These are phyloP conservation scores for Phalaenopsis aphrodite DNA, from an alignment of 106 monocot genomes.

Conservation along the genomic window DNA sequence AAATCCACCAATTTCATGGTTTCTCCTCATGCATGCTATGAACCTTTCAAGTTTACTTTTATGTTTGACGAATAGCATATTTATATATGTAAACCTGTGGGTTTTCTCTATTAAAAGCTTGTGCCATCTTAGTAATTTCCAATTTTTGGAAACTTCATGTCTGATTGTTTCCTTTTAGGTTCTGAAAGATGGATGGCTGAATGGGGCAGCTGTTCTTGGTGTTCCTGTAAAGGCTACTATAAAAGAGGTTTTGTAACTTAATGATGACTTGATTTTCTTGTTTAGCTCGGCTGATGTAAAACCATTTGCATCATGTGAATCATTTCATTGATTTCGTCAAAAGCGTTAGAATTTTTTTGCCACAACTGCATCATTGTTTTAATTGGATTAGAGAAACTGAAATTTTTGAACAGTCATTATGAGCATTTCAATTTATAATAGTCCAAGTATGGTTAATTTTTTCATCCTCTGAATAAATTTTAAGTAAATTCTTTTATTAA, in stretches of 20 bases:
- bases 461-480: not conserved
- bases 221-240: conserved; percentile 98
- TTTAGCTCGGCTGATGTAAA: not conserved
- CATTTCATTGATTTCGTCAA: not conserved
- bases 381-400: not conserved
- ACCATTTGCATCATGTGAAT: not conserved
- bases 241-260: conserved; percentile 61
- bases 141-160: not conserved
- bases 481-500: not conserved
- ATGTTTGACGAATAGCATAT: not conserved
- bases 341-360: not conserved
- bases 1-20: not conserved
- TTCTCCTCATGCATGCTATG: not conserved
- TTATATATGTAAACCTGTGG: not conserved
- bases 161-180: conserved; percentile 55
- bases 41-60: not conserved
- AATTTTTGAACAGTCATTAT: not conserved
- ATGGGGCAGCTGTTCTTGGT: conserved; percentile 98
- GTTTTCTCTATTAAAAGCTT: not conserved
- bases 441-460: not conserved
- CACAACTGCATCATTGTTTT: not conserved
- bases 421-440: not conserved
- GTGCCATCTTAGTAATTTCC: not conserved
- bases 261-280: not conserved
- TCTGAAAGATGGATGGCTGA: conserved; percentile 68